A percentile compares a stretch with the other conserved stretches of the same genome.
These are phyloP conservation scores for Leucocoprinus birnbaumii DNA, from an alignment of 768 basidiomycete genomes.

Conservation along the genomic window DNA sequence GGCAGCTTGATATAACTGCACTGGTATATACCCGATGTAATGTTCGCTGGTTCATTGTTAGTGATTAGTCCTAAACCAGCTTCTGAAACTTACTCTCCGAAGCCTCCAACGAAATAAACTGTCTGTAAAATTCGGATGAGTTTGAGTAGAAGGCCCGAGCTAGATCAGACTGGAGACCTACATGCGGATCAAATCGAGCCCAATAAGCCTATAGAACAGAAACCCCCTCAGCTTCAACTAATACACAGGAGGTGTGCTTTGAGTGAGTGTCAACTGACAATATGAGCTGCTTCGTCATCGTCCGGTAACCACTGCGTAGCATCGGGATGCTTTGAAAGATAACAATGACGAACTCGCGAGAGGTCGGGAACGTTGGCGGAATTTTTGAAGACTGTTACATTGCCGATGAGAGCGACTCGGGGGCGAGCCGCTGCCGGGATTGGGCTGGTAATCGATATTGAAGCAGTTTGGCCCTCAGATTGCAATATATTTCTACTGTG, in stretches of 20 bases:
- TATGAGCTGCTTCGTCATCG: constrained; percentile 38
- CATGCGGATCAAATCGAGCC: constrained; percentile 53
- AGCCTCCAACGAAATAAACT: constrained; percentile 53
- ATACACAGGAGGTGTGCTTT: neutral
- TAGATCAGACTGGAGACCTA: constrained; percentile 21
- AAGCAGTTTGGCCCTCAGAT: constrained; percentile 36
- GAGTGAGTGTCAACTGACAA: constrained; percentile 23
- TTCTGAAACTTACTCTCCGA: constrained; percentile 38
- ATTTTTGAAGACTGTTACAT: constrained; percentile 40
- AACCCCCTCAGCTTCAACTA: neutral
- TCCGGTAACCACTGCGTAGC: constrained; percentile 51
- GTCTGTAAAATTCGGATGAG: constrained; percentile 25
- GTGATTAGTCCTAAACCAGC: neutral
- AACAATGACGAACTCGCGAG: constrained; percentile 35
- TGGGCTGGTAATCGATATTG: constrained; percentile 38
- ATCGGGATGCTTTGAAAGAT: constrained; percentile 45
- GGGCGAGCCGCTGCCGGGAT: constrained; percentile 40
- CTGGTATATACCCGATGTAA: constrained; percentile 50
- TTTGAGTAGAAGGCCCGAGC: neutral
- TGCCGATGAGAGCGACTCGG: constrained; percentile 49
- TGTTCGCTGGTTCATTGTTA: constrained; percentile 29
- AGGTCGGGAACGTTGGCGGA: constrained; percentile 25
- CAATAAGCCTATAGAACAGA: constrained; percentile 39
- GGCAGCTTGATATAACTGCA: constrained; percentile 37
- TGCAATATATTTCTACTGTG: constrained; percentile 39